Base-by-base conservation (phyloP, 768 basidiomycete species). In the Mycena floridula region DNA sequence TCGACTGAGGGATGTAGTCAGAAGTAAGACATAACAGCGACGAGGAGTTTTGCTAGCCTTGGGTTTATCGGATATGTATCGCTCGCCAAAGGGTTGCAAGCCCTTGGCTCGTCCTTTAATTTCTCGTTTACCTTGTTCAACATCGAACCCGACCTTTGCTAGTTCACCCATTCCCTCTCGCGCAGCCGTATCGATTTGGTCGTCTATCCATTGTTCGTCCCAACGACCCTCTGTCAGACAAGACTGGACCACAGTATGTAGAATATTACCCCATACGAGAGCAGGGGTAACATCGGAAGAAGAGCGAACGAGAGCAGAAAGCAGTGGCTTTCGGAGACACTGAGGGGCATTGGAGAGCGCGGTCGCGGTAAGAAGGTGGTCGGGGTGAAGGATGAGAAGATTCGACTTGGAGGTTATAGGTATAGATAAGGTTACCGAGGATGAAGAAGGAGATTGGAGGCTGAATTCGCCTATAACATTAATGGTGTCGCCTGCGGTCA, bases 351-450 rank as follows among this genome's bases (percentile, higher is more conserved):
- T 86, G 3, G 92, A 84, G 18, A 98, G 79, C 1, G 89, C 78
- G 0, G 95, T 96, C 21, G 92, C 85, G 2, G 96, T 94, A 39
- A 97, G 63, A 32, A 99, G 84, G 37, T 90, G 65, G 63, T 99
- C 95, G 5, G 95, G 95, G 55, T 98, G 92, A 40, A 85, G 83
- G 50, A 98, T 82, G 45, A 98, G 65, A 39, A 87, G 67, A 51
- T 91, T 84, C 8, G 74, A 57, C 43, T 72, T 72, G 24, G 81
- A 73, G 2, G 79, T 80, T 37, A 96, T 72, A 2, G 66, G 60
- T 24, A 90, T 84, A 12, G 66, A 65, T 35, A 59, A 56, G 7
- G 57, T 63, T n/a, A 69, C 50, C 15, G 67, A 57, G 11, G 69
- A 64, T 1, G 63, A 54, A 4, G 63, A 60, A 3, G 61, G 49